Percentiles rank a stretch among this genome's conserved stretches.
Evolutionary conservation across 148 eudicot species (phyloP).

Genomic region (Amaranthus hypochondriacus): DNA sequence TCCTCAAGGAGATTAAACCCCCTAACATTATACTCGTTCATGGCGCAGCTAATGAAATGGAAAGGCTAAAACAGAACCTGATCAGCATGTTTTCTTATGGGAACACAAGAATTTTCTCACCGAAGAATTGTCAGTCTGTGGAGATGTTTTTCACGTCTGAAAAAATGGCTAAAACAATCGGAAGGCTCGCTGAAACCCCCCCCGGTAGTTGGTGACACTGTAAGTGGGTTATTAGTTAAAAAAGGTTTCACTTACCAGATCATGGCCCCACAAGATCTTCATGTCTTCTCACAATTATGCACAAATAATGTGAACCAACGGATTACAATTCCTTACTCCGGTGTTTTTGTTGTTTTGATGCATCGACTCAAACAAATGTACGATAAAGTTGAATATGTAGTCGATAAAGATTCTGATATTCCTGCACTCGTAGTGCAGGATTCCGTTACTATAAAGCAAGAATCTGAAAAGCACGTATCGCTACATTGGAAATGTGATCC

Average conservation of each 20-base stretch:
- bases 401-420: conserved; percentile 60
- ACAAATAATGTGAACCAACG: conserved; percentile 76
- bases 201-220: conserved; percentile 64
- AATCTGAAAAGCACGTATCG: conserved; percentile 76
- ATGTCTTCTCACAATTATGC: conserved; percentile 77
- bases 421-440: conserved; percentile 60
- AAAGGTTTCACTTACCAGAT: conserved; percentile 94
- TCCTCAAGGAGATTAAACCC: conserved; percentile 86
- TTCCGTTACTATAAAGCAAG: conserved; percentile 65
- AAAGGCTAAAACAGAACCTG: conserved; percentile 80
- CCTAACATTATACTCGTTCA: conserved; percentile 90
- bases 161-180: conserved; percentile 84
- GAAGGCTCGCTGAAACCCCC: conserved; percentile 74
- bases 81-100: conserved; percentile 55
- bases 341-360: conserved; percentile 76
- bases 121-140: conserved; percentile 85
- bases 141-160: conserved; percentile 83
- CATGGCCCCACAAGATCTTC: conserved; percentile 90
- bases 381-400: conserved; percentile 61
- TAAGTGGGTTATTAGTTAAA: conserved; percentile 79
- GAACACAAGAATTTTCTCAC: conserved; percentile 65
- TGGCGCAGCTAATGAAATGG: conserved; percentile 94
- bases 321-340: conserved; percentile 79
- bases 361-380: conserved; percentile 79
- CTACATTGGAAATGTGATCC: conserved; percentile 87